Conservation (phyloP, 2,329 filamentous ascomycete species). For the Periglandula ipomoeae region DNA sequence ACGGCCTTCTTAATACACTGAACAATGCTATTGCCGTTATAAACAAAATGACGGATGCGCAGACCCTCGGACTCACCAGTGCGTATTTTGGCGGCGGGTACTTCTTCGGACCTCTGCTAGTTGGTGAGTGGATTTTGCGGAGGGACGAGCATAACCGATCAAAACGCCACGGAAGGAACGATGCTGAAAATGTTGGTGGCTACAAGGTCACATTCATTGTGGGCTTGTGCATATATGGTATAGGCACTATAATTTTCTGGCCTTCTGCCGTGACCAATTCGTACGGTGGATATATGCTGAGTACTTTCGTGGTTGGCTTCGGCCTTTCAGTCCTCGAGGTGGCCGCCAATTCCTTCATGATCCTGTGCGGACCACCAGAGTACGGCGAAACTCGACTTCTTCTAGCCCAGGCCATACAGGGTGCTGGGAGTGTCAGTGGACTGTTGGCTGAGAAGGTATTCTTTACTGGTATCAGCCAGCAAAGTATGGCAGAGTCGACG, state of each 20-base stretch:
- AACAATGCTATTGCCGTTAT: conserved; percentile 61
- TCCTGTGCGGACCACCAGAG: conserved; percentile 62
- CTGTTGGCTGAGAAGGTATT: conserved; percentile 66
- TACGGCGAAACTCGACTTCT: conserved; percentile 69
- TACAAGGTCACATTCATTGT: conserved; percentile 76
- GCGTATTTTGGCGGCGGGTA: conserved; percentile 66
- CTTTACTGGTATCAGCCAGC: conserved; percentile 48
- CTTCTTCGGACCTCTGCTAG: conserved; percentile 57
- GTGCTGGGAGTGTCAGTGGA: conserved; percentile 63
- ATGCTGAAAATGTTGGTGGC: conserved; percentile 45
- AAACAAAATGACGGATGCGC: conserved; percentile 48
- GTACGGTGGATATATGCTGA: conserved; percentile 69
- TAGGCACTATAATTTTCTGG: conserved; percentile 80
- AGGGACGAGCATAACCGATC: conserved; percentile 52
- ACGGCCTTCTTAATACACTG: conserved; percentile 74
- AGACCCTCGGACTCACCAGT: conserved; percentile 59
- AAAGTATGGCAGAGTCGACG: conserved; percentile 12
- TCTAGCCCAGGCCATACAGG: conserved; percentile 68
- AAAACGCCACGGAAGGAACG: conserved; percentile 26
- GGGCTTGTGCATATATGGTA: conserved; percentile 64
- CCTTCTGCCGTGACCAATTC: conserved; percentile 65
- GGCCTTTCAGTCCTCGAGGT: conserved; percentile 72
- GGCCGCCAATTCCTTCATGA: conserved; percentile 66
- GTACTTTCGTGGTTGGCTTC: conserved; percentile 65
- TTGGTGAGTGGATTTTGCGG: conserved; percentile 62